Evolutionary conservation across 805 yeast genomes (phyloP), one percentile per base, ranked within the genome.

Genomic region (Candida montana): DNA sequence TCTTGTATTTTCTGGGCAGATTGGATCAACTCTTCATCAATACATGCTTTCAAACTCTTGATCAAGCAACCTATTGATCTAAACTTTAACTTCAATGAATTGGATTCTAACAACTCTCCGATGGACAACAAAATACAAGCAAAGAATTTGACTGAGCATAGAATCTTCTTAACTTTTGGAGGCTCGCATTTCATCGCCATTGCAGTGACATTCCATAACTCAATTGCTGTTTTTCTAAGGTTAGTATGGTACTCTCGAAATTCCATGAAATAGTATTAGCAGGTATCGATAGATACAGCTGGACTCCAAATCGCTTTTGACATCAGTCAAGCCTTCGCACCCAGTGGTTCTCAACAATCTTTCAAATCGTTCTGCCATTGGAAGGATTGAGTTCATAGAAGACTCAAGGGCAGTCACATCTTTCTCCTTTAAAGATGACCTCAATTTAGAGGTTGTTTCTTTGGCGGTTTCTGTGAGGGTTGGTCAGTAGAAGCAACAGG

Each of bases 121-220:
- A 68, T 46, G 1, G 64, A 56, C 3, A 65, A 45, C 18, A 67
- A 35, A 16, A 66, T 37, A 12, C 63, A 45, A 1, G 63, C 50
- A 48, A 65, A 65, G 24, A 59, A 41, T 42, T 47, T 46, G 12
- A 49, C 46, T 3, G 52, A 43, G 35, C 52, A 49, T 6, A 59
- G 30, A 0, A 32, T 27, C 17, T 44, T 38, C 18, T 49, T 34
- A 0, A 36, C 35, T 7, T 45, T 40, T 0, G 9, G 11, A n/a
- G 45, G 23, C n/a, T 37, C 54, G 2, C 52, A 38, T 34, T 57
- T 64, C 40, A 54, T 44, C 4, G 59, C 42, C 12, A 67, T 39
- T 1, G 64, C 45, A 1, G 62, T 44, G 1, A 58, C 37, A 44
- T 69, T 70, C 74, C 74, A 70, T 10, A 67, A 40, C 13, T 49